Evolutionary conservation across 371 early-diverging fungal genomes (phyloP), one percentile per base, ranked within the genome.

Genomic region (Mucor circinelloides): DNA sequence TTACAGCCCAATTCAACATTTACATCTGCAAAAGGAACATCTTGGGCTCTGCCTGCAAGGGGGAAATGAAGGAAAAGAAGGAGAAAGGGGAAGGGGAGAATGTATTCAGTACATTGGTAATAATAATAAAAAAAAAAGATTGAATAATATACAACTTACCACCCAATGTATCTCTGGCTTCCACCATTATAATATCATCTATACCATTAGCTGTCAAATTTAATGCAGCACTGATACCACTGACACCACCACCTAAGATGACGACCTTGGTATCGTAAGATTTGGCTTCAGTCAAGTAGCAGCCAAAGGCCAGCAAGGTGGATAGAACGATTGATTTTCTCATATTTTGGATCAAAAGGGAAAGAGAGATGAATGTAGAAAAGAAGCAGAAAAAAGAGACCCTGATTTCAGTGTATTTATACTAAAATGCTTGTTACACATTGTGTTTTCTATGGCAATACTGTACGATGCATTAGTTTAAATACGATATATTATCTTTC

Each of bases 231-330:
- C 71, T 78, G n/a, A 83, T 83, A 30, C 76, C 84, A 65, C 75
- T 73, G 9, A 78, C 81, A 59, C 84, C 84, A 67, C 80, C 84
- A 55, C 84, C 84, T 2, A 83, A 58, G 48, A 83, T 83, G n/a
- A 71, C 80, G 12, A 83, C 81, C 48, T 81, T 77, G 44, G 81
- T 76, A 19, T 70, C 70, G 10, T 72, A 68, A 0, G 38, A 38
- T 56, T 63, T 64, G 10, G 72, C 72, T 17, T 58, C 38, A 8
- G 44, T 60, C n/a, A 69, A 25, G 7, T 48, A 32, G 32, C 62
- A 46, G 21, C 30, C 46, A 31, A 46, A 48, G 10, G 62, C 62
- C 19, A 50, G 48, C 6, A 60, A 19, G 5, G 56, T 19, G 5
- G 56, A 31, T 12, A 56, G 31, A 30, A 56, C 56, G 25, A 56